Percentiles rank a stretch among this genome's conserved stretches.
These are phyloP conservation scores for Irpex rosettiformis DNA, from an alignment of 1,284 basidiomycete species.

Conservation along the genomic window DNA sequence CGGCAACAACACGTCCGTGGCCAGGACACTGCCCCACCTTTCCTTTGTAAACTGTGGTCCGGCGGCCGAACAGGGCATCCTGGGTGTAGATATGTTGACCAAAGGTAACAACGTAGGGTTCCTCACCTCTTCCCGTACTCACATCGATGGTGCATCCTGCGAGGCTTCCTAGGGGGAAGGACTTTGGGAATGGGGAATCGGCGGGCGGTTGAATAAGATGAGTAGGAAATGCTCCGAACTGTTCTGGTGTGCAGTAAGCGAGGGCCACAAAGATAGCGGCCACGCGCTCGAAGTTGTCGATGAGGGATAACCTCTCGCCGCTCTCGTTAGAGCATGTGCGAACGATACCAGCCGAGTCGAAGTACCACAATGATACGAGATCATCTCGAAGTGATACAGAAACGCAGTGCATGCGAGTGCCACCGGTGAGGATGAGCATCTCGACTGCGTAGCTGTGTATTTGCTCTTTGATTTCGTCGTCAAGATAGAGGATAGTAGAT, in stretches of 20 bases:
- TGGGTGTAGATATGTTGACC: neutral
- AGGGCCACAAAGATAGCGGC: neutral
- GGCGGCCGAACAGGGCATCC: neutral
- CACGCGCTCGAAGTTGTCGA: neutral
- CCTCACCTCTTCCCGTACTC: neutral
- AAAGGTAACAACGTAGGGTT: neutral
- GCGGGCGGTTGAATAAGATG: neutral
- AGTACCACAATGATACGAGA: neutral
- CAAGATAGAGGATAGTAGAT: neutral
- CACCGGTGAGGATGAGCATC: neutral
- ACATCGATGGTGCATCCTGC: neutral
- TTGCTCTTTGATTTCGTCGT: neutral
- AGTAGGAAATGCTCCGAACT: neutral
- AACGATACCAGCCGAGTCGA: neutral
- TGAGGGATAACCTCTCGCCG: neutral
- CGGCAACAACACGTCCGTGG: neutral
- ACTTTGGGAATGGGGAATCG: neutral
- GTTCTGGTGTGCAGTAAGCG: neutral
- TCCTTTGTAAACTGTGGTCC: neutral
- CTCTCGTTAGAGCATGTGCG: neutral
- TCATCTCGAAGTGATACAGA: neutral
- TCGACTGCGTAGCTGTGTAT: neutral
- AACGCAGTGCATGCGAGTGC: neutral
- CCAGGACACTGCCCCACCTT: neutral
- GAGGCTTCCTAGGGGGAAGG: neutral